Evolutionary conservation across 306 rosid genomes (phyloP).

Genomic region (Mimosa pudica): DNA sequence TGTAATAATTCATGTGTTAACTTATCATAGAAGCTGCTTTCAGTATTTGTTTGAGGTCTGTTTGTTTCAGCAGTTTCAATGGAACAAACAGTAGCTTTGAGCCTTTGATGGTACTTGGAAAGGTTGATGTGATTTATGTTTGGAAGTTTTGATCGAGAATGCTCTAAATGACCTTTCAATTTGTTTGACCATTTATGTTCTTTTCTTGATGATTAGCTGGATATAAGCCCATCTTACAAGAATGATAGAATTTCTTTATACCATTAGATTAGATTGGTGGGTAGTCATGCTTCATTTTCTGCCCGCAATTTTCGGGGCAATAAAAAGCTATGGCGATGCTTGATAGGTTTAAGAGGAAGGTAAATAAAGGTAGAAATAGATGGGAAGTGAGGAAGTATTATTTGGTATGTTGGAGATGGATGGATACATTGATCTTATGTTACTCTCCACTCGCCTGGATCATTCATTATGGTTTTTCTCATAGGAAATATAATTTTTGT

Average conservation of each 20-base stretch:
- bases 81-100: not conserved
- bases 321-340: not conserved
- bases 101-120: not conserved
- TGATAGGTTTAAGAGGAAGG: not conserved
- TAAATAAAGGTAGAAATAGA: not conserved
- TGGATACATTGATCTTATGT: not conserved
- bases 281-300: conserved; percentile 7
- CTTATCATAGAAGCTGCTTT: conserved; percentile 13
- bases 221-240: conserved; percentile 8
- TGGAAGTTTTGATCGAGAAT: not conserved
- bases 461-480: not conserved
- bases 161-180: conserved; percentile 18
- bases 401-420: not conserved
- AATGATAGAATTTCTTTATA: conserved; percentile 3
- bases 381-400: not conserved
- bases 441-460: not conserved
- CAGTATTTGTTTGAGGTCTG: conserved; percentile 1
- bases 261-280: not conserved
- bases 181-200: not conserved
- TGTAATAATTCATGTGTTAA: not conserved
- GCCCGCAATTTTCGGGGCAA: not conserved
- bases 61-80: not conserved
- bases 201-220: not conserved
- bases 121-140: conserved; percentile 5
- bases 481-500: too few relatives aligned